phyloP scores from a whole-genome alignment of 2,329 filamentous ascomycete species.

The Rasamsonia emersonii region DNA sequence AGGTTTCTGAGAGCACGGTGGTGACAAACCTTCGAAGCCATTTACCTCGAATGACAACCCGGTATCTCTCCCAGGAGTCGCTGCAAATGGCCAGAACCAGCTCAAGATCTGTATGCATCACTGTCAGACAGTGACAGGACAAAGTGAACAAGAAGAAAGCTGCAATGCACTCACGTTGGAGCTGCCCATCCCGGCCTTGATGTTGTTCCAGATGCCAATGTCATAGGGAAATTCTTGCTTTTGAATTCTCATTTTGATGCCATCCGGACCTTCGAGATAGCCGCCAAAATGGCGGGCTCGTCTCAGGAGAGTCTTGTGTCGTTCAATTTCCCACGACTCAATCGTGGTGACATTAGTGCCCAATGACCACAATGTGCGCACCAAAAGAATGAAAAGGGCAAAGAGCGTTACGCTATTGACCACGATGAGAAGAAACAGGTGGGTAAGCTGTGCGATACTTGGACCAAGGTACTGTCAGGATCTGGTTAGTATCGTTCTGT shows the following conservation, averaged over 20 bases:
- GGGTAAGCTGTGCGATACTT: slow-evolving; percentile 41
- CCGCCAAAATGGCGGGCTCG: slow-evolving; percentile 46
- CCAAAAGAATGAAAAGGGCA: slow-evolving; percentile 45
- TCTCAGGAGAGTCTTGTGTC: slow-evolving; percentile 39
- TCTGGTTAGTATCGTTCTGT: slow-evolving; percentile 3
- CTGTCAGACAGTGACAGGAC: background rate
- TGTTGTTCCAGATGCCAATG: slow-evolving; percentile 53
- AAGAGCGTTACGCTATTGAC: slow-evolving; percentile 52
- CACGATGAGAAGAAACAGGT: slow-evolving; percentile 47
- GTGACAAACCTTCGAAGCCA: slow-evolving; percentile 47
- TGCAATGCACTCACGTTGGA: slow-evolving; percentile 32
- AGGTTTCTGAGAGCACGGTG: background rate
- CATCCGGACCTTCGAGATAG: slow-evolving; percentile 50
- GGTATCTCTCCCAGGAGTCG: slow-evolving; percentile 37
- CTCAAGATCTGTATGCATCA: slow-evolving; percentile 31
- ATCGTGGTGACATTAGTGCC: slow-evolving; percentile 55
- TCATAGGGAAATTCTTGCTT: slow-evolving; percentile 60
- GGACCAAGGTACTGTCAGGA: slow-evolving; percentile 49
- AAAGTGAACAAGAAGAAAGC: background rate
- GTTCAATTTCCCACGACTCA: slow-evolving; percentile 53
- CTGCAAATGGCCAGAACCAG: slow-evolving; percentile 55
- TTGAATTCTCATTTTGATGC: slow-evolving; percentile 43
- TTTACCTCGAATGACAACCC: slow-evolving; percentile 50
- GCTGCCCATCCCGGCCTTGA: slow-evolving; percentile 51
- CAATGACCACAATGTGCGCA: slow-evolving; percentile 48